phyloP scores from a whole-genome alignment of 169 alveolate genomes.

The Cryptosporidium sp. region DNA sequence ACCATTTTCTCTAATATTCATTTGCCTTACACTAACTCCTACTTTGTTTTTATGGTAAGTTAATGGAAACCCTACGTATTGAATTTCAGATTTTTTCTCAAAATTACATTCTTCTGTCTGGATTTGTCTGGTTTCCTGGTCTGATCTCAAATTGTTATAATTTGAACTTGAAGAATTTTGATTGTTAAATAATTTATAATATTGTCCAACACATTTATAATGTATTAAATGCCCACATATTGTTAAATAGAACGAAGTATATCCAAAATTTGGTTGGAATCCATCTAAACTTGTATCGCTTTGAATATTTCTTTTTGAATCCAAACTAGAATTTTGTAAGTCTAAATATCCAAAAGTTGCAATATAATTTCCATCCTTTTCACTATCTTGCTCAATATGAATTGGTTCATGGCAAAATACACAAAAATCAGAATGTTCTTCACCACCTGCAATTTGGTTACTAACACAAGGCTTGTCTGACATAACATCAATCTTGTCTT shows the following conservation, averaged over 20 bases:
- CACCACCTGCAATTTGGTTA: background rate
- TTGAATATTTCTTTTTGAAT: background rate
- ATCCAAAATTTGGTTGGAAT: background rate
- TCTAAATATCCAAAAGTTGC: conserved; percentile 67
- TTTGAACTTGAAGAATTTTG: background rate
- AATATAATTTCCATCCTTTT: background rate
- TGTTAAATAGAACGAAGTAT: conserved; percentile 35
- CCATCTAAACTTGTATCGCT: background rate
- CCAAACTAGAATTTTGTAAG: conserved; percentile 13
- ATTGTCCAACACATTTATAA: conserved; percentile 30
- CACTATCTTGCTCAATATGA: background rate
- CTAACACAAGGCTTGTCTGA: background rate
- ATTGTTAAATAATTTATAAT: conserved; percentile 17
- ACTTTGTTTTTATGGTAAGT: background rate
- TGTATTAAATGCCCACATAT: conserved; percentile 64
- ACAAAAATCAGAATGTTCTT: conserved; percentile 2
- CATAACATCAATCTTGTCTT: background rate
- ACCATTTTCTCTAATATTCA: background rate
- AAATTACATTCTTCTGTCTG: background rate
- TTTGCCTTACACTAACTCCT: background rate
- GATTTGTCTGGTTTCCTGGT: background rate
- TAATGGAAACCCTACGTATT: background rate
- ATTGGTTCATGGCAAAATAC: conserved; percentile 67
- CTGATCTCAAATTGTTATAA: background rate
- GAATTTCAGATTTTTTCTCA: background rate